These are phyloP conservation scores for Colletotrichum euphorbiae DNA, from an alignment of 2,329 filamentous ascomycete genomes.

Conservation along the genomic window DNA sequence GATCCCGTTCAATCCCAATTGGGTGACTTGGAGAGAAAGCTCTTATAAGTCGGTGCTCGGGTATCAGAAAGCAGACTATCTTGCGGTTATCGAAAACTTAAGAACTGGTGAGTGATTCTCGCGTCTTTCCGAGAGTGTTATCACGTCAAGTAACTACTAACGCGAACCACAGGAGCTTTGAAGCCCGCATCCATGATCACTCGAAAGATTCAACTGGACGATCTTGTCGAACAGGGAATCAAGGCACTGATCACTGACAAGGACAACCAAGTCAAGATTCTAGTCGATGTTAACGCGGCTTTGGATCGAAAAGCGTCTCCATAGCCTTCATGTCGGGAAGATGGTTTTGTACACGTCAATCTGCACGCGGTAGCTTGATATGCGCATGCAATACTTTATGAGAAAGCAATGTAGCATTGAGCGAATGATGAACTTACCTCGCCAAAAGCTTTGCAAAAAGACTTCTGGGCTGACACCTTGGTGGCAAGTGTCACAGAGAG, in stretches of 20 bases:
- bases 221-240: slow-evolving; percentile 63
- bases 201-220: slow-evolving; percentile 60
- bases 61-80: slow-evolving; percentile 42
- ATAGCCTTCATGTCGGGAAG: neutral
- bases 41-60: slow-evolving; percentile 41
- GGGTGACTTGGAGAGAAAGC: slow-evolving; percentile 42
- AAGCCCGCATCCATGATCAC: slow-evolving; percentile 66
- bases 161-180: slow-evolving; percentile 43
- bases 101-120: slow-evolving; percentile 33
- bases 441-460: too few species aligned
- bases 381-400: neutral
- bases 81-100: slow-evolving; percentile 44
- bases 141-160: neutral
- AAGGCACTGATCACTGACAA: slow-evolving; percentile 64
- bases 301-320: neutral
- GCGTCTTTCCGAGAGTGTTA: accelerated
- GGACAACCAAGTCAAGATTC: slow-evolving; percentile 67
- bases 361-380: too few species aligned
- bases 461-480: too few species aligned
- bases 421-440: too few species aligned
- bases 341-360: too few species aligned
- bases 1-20: slow-evolving; percentile 41
- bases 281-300: slow-evolving; percentile 51
- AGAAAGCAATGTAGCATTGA: neutral
- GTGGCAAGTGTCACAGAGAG: too few species aligned